Evolutionary conservation across 1,284 basidiomycete species (phyloP).

Genomic region (Hortiboletus rubellus): DNA sequence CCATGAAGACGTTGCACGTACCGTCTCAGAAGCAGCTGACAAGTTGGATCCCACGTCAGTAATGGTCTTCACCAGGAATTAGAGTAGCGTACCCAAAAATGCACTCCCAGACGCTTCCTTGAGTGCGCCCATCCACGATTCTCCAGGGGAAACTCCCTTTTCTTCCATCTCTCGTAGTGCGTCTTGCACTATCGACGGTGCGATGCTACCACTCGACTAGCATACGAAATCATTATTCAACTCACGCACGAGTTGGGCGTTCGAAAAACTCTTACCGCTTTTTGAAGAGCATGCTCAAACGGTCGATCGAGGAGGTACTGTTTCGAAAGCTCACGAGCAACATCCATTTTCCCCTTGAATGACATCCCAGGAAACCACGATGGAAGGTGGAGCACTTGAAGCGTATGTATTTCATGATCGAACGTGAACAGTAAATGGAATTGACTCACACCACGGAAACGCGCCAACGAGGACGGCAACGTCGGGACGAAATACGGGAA

Average conservation of each 20-base stretch:
- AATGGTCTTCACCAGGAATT: no score
- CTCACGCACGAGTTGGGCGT: neutral
- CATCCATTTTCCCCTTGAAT: neutral
- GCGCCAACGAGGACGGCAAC: neutral
- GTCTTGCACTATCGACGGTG: neutral
- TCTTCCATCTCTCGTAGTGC: neutral
- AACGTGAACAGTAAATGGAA: neutral
- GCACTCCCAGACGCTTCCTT: conserved; percentile 5
- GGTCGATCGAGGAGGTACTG: neutral
- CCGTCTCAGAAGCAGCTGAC: conserved; percentile 16
- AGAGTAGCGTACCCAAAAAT: neutral
- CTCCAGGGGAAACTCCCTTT: neutral
- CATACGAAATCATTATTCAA: neutral
- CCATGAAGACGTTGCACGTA: neutral
- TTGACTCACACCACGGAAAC: neutral
- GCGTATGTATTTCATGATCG: neutral
- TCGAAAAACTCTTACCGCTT: neutral
- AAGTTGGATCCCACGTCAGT: neutral
- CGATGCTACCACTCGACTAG: neutral
- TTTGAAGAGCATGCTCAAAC: neutral
- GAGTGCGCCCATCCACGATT: neutral
- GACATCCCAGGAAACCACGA: neutral
- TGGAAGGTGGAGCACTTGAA: conserved; percentile 1
- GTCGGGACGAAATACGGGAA: neutral
- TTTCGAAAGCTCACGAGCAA: neutral